Evolutionary conservation across 306 rosid species (phyloP), one percentile per base, ranked within the genome.

Genomic region (Acacia crassicarpa): DNA sequence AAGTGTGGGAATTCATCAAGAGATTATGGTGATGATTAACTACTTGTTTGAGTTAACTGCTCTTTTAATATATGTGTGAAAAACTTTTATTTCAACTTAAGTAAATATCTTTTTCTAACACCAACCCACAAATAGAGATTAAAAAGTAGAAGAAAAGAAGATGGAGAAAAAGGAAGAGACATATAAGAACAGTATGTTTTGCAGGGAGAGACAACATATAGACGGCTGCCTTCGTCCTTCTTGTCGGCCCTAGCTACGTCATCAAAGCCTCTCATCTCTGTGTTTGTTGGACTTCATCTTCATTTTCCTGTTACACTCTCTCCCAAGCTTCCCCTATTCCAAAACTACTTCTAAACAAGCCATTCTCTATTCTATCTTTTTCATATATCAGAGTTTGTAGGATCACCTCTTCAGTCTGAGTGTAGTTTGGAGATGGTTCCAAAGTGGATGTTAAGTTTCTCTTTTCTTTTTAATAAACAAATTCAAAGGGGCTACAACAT

Each of bases 161-260:
- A 32, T 3, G n/a, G 33, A 25, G 74, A 68, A 11, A 17, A 12
- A 2, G 20, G 68, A 11, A 23, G 41, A 7, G 27, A 78, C 93
- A 91, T 59, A 7, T 59, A 7, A 5, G 74, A 76, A 81, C 62
- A 69, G 89, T 90, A 91, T 90, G 94, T 92, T 92, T 89, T 4
- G 62, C 89, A 86, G 88, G 51, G 81, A 33, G 86, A 33, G 86
- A 44, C 80, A 71, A 17, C 27, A 61, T 9, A 78, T 85, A 85
- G 89, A 89, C 93, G 93, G 94, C 93, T 87, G 84, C 62, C 32
- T 69, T 44, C 85, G 92, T 89, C 94, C 90, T 87, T 83, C 71
- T 88, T 92, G 97, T 92, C 94, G 92, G 91, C 62, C 87, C 84
- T 27, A 27, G 27, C 27, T 83, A 72, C 82, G 4, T 7, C 53